Conservation (phyloP, 2,329 filamentous ascomycete genomes). For the Arthroderma sp. region DNA sequence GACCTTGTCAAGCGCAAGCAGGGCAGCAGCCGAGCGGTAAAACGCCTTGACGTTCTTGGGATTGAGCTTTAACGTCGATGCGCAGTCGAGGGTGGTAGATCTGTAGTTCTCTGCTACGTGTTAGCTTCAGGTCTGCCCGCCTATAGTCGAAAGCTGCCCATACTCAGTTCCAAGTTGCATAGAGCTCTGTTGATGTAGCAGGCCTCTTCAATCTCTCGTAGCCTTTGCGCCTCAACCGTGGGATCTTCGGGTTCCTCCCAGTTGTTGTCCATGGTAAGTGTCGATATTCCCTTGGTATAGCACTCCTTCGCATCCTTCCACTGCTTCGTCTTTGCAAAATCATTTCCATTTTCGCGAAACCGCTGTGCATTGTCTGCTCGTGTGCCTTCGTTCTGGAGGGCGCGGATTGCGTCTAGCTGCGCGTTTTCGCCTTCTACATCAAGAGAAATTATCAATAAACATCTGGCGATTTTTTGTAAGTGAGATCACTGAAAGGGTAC, state of each 20-base stretch:
- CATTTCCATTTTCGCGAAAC: constrained; percentile 88
- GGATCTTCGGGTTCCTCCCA: constrained; percentile 41
- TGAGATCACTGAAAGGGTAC: constrained; percentile 5
- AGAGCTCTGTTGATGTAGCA: constrained; percentile 79
- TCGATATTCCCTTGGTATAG: constrained; percentile 72
- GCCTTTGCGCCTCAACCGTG: constrained; percentile 48
- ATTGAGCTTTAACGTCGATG: constrained; percentile 65
- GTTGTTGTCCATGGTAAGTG: constrained; percentile 50
- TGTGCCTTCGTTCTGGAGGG: constrained; percentile 85
- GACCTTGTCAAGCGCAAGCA: constrained; percentile 66
- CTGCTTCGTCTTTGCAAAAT: constrained; percentile 60
- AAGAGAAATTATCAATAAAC: background rate
- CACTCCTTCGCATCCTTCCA: constrained; percentile 83
- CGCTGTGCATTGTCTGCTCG: constrained; percentile 67
- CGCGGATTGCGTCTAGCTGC: constrained; percentile 74
- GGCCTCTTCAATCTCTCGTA: constrained; percentile 57
- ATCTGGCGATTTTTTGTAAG: background rate
- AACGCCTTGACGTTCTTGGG: constrained; percentile 74
- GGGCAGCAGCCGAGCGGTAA: constrained; percentile 70
- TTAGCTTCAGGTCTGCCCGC: constrained; percentile 13
- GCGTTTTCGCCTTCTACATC: constrained; percentile 55
- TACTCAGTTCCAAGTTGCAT: constrained; percentile 73
- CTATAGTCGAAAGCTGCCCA: constrained; percentile 16
- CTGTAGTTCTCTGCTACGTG: constrained; percentile 60
- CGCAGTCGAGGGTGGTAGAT: constrained; percentile 74